phyloP scores from a whole-genome alignment of 108 stramenopile genomes.

The Nitzschia sp. region DNA sequence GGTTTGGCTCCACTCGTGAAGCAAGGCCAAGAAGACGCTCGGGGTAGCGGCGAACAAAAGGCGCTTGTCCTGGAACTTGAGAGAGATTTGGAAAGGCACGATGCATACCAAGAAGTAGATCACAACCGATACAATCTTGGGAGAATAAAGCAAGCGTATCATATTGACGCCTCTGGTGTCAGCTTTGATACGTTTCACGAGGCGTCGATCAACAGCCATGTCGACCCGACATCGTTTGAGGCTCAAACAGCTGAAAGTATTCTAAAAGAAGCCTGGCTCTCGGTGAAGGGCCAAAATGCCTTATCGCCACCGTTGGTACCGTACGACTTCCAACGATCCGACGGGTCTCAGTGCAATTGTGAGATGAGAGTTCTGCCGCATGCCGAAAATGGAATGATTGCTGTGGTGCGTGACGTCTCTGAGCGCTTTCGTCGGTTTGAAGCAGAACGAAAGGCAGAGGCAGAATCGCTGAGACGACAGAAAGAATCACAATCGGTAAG shows the following conservation, averaged over 20 bases:
- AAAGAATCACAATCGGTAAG: constrained; percentile 41
- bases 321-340: background rate
- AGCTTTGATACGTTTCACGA: background rate
- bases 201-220: background rate
- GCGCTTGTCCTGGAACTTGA: constrained; percentile 8
- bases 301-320: background rate
- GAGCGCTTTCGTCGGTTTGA: constrained; percentile 60
- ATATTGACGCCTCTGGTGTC: background rate
- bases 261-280: background rate
- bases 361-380: constrained; percentile 1
- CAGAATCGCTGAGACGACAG: constrained; percentile 18
- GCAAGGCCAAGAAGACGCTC: background rate
- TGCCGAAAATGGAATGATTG: constrained; percentile 34
- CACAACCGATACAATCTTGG: background rate
- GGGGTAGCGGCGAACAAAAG: background rate
- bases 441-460: constrained; percentile 33
- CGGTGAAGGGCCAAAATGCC: background rate
- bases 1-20: constrained; percentile 48
- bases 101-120: no score
- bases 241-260: background rate
- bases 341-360: constrained; percentile 5
- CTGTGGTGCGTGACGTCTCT: constrained; percentile 67
- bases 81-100: background rate
- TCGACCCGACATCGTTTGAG: background rate
- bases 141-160: background rate